These are phyloP conservation scores for Stropharia rugosoannulata DNA, from an alignment of 768 basidiomycete species.

Conservation along the genomic window DNA sequence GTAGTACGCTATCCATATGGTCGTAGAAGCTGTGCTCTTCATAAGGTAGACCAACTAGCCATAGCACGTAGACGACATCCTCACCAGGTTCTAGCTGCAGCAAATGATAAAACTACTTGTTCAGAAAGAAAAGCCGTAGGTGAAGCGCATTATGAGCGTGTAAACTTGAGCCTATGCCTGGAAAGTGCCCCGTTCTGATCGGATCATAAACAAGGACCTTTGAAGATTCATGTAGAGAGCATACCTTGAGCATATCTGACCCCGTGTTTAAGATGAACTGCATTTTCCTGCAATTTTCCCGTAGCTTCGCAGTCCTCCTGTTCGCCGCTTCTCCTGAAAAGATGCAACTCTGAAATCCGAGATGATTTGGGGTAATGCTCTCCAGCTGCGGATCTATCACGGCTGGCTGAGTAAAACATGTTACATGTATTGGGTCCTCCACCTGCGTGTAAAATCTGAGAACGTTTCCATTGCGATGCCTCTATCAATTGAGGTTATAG, in stretches of 20 bases:
- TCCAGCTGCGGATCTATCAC: conserved; percentile 60
- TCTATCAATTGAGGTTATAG: conserved; percentile 60
- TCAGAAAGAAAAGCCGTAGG: conserved; percentile 68
- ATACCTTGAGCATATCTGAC: conserved; percentile 21
- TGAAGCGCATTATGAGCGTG: conserved; percentile 26
- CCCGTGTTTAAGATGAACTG: conserved; percentile 20
- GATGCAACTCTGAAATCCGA: too few species aligned
- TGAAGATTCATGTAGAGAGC: conserved; percentile 1
- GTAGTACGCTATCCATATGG: conserved; percentile 34
- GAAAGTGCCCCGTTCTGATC: conserved; percentile 50
- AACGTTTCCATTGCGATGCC: conserved; percentile 61
- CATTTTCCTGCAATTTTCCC: too few species aligned
- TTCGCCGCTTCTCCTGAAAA: too few species aligned
- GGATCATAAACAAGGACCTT: background rate
- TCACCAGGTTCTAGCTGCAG: conserved; percentile 60
- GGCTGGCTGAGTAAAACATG: conserved; percentile 77
- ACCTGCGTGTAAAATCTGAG: conserved; percentile 53
- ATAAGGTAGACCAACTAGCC: background rate
- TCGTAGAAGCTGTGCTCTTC: conserved; percentile 50
- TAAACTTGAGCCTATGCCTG: conserved; percentile 58
- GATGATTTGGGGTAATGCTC: background rate
- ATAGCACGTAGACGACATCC: conserved; percentile 19
- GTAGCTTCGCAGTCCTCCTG: conserved; percentile 13
- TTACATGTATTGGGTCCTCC: conserved; percentile 71
- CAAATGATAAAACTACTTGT: conserved; percentile 50